These are phyloP conservation scores for Lentinula guzmanii DNA, from an alignment of 768 basidiomycete genomes.

Conservation along the genomic window DNA sequence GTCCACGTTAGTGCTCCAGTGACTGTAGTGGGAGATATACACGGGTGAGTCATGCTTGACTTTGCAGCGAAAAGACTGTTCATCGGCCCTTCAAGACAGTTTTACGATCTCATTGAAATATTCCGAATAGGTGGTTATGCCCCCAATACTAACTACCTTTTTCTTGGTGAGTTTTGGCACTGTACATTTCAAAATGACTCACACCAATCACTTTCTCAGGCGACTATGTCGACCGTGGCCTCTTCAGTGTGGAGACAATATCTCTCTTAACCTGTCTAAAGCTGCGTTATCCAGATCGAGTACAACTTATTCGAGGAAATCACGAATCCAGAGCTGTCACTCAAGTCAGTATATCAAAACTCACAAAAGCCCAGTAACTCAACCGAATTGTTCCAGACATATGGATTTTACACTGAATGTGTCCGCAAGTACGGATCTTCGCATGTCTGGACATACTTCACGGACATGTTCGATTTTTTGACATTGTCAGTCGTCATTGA, in stretches of 20 bases:
- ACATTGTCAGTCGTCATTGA: conserved; percentile 98
- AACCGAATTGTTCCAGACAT: conserved; percentile 56
- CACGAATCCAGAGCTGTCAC: conserved; percentile 98
- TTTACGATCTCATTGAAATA: conserved; percentile 98
- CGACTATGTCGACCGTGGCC: conserved; percentile 96
- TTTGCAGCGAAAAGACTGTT: conserved; percentile 13
- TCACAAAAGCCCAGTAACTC: conserved; percentile 21
- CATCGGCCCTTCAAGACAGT: conserved; percentile 69
- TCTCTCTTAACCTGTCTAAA: conserved; percentile 96
- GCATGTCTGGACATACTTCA: conserved; percentile 98
- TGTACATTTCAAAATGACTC: not conserved
- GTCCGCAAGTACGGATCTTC: conserved; percentile 94
- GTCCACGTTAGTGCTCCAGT: conserved; percentile 96
- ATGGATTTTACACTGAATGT: conserved; percentile 99
- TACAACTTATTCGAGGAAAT: conserved; percentile 95
- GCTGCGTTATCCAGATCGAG: conserved; percentile 91
- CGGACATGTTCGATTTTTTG: conserved; percentile 99
- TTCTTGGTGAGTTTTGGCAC: conserved; percentile 65
- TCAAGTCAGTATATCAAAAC: conserved; percentile 55
- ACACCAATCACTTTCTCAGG: conserved; percentile 40
- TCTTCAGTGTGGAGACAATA: conserved; percentile 98
- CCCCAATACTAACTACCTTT: conserved; percentile 96
- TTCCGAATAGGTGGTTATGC: conserved; percentile 98
- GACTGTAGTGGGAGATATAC: conserved; percentile 98
- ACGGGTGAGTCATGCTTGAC: conserved; percentile 66